Evolutionary conservation across 2,329 filamentous ascomycete genomes (phyloP).

Genomic region (Fusarium protoensiforme): DNA sequence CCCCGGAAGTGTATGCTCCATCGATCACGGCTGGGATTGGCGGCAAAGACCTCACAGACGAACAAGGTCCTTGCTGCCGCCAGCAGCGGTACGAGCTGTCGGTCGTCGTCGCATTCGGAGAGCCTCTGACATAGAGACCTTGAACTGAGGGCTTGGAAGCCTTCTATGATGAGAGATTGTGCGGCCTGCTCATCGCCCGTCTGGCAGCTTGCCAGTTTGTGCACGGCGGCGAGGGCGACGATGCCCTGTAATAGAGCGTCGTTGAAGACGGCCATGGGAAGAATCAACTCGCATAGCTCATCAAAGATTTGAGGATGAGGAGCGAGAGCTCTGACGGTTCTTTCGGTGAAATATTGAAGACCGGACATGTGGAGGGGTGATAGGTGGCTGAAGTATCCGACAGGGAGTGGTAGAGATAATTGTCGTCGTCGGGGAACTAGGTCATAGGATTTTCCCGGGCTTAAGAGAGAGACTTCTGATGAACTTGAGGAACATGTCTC

Average conservation of each 20-base stretch:
- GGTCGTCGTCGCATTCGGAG: constrained; percentile 21
- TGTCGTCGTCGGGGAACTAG: constrained; percentile 2
- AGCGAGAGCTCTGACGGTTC: constrained; percentile 26
- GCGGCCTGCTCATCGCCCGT: constrained; percentile 24
- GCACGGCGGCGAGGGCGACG: constrained; percentile 28
- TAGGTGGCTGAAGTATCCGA: constrained; percentile 27
- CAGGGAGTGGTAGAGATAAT: not conserved
- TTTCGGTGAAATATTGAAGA: constrained; percentile 33
- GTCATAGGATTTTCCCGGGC: not conserved
- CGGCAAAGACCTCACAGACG: constrained; percentile 33
- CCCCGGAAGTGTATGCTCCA: constrained; percentile 34
- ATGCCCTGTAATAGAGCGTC: constrained; percentile 27
- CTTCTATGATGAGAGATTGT: constrained; percentile 23
- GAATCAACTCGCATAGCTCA: constrained; percentile 28
- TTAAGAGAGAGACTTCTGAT: not conserved
- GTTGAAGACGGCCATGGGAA: constrained; percentile 32
- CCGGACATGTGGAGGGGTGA: constrained; percentile 31
- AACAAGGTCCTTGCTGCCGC: constrained; percentile 24
- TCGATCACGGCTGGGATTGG: constrained; percentile 26
- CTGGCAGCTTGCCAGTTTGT: constrained; percentile 26
- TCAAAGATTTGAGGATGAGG: constrained; percentile 29
- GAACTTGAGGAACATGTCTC: not conserved
- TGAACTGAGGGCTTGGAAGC: constrained; percentile 32
- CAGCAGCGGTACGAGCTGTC: constrained; percentile 21
- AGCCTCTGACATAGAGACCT: constrained; percentile 26